A percentile compares a stretch with the other conserved stretches of the same genome.
phyloP scores from a whole-genome alignment of 768 basidiomycete species.

The Tylopilus balloui region DNA sequence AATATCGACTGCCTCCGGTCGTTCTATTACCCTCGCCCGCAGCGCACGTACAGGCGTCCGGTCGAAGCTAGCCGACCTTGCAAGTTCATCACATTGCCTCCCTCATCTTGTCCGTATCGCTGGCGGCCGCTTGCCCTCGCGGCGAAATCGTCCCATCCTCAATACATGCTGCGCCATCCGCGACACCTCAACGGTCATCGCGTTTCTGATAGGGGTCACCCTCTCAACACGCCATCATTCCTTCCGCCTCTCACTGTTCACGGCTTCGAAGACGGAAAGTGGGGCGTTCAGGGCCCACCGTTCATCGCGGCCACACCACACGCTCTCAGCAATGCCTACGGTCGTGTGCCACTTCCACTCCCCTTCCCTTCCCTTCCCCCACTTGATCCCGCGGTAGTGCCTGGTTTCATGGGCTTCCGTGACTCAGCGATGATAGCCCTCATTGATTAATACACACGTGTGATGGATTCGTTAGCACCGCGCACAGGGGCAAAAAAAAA shows the following conservation, averaged over 20 bases:
- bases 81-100: not conserved
- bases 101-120: not conserved
- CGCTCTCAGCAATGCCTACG: constrained; percentile 1
- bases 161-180: not conserved
- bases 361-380: constrained; percentile 14
- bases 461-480: constrained; percentile 14
- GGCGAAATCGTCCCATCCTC: not conserved
- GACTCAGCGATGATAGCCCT: constrained; percentile 5
- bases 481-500: not conserved
- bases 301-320: not conserved
- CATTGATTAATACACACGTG: constrained; percentile 7
- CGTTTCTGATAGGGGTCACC: not conserved
- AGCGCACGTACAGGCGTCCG: not conserved
- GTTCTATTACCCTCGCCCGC: constrained; percentile 1
- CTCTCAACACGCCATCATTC: not conserved
- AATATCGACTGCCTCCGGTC: not conserved
- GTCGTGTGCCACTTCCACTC: not conserved
- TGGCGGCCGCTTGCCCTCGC: not conserved
- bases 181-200: not conserved
- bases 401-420: constrained; percentile 5
- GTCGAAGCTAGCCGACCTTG: not conserved
- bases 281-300: not conserved
- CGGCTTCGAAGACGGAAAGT: not conserved
- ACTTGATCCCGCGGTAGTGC: constrained; percentile 6
- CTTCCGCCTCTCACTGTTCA: not conserved